These are phyloP conservation scores for Neonectria magnoliae DNA, from an alignment of 2,329 filamentous ascomycete species.

Conservation along the genomic window DNA sequence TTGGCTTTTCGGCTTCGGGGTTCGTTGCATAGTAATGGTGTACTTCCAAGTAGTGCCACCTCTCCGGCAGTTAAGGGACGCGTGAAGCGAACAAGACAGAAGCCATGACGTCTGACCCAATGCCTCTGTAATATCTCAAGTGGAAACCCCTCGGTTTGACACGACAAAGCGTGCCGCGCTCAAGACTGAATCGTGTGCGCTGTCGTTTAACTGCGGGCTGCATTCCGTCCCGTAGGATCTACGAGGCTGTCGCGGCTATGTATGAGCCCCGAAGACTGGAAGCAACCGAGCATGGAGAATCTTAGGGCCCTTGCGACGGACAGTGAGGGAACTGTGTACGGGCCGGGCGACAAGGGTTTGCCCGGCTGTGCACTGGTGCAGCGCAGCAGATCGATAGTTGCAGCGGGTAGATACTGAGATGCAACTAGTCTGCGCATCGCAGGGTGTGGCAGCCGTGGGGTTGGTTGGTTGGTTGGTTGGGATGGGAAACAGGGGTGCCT, in stretches of 20 bases:
- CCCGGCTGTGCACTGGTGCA: background rate
- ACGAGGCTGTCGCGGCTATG: conserved; percentile 16
- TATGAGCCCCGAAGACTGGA: conserved; percentile 5
- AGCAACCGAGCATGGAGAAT: conserved; percentile 20
- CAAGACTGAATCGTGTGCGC: background rate
- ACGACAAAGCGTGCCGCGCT: background rate
- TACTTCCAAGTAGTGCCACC: background rate
- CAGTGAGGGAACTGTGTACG: conserved; percentile 7
- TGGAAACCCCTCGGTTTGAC: background rate
- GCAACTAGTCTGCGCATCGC: conserved; percentile 25
- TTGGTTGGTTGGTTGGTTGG: no score
- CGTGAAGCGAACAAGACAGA: no score
- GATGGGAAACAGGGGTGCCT: conserved; percentile 6
- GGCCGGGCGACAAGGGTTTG: conserved; percentile 19
- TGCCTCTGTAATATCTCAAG: background rate
- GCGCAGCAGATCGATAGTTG: conserved; percentile 33
- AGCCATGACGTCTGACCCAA: background rate
- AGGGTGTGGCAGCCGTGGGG: conserved; percentile 23
- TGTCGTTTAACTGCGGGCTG: conserved; percentile 1
- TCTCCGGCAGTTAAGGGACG: no score
- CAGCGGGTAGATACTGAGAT: conserved; percentile 27
- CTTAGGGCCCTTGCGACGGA: conserved; percentile 10
- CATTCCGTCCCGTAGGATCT: background rate
- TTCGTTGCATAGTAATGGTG: background rate
- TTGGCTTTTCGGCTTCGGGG: background rate